Evolutionary conservation across 148 eudicot species (phyloP).

Genomic region (Chenopodium quinoa): DNA sequence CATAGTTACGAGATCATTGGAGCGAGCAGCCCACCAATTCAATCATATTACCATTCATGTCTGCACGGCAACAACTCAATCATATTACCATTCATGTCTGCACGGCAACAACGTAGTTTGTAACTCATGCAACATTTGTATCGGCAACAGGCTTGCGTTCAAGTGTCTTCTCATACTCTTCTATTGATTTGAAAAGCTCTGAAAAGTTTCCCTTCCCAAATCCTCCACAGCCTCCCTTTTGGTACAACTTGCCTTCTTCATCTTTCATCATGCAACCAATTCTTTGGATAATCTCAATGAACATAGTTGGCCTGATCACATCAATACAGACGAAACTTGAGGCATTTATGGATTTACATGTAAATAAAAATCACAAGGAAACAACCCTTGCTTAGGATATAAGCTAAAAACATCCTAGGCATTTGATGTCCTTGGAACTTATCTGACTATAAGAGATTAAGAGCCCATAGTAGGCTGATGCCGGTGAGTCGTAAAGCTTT

Average conservation of each 20-base stretch:
- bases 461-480: not conserved
- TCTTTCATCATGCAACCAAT: conserved; percentile 88
- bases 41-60: not conserved
- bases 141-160: conserved; percentile 50
- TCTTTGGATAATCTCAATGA: conserved; percentile 91
- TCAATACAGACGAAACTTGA: not conserved
- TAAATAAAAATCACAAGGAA: not conserved
- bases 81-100: not conserved
- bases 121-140: conserved; percentile 36
- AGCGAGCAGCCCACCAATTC: not conserved
- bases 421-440: not conserved
- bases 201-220: conserved; percentile 98
- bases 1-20: not conserved
- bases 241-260: conserved; percentile 59
- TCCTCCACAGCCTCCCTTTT: conserved; percentile 96
- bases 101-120: not conserved
- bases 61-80: not conserved
- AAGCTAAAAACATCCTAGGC: not conserved
- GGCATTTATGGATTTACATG: not conserved
- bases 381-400: not conserved
- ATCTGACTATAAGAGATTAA: not conserved
- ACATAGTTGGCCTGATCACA: conserved; percentile 81
- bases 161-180: conserved; percentile 93
- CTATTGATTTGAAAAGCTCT: conserved; percentile 92
- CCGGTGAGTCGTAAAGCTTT: not conserved